Evolutionary conservation across 2,329 filamentous ascomycete genomes (phyloP).

Genomic region (Thielaviopsis punctulata): DNA sequence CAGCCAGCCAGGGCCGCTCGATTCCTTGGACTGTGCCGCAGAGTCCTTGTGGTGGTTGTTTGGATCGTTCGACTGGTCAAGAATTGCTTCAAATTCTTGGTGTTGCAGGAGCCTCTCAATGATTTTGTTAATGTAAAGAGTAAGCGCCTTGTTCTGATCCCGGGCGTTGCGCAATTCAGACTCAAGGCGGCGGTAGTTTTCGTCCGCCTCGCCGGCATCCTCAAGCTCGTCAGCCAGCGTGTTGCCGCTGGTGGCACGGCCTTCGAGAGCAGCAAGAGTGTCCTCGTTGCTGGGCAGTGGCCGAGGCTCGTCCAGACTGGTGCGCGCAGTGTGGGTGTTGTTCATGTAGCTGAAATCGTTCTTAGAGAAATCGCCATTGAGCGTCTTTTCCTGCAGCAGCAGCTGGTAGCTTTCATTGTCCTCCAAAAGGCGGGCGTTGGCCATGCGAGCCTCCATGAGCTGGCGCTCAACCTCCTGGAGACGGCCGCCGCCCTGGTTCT

Average conservation of each 20-base stretch:
- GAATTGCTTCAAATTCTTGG: constrained; percentile 84
- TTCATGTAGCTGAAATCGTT: constrained; percentile 55
- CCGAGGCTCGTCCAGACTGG: constrained; percentile 14
- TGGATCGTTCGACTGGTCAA: constrained; percentile 57
- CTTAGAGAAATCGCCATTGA: constrained; percentile 82
- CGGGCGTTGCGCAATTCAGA: constrained; percentile 61
- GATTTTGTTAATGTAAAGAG: constrained; percentile 97
- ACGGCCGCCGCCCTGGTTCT: constrained; percentile 78
- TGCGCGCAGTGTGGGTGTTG: constrained; percentile 1
- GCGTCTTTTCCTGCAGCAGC: constrained; percentile 80
- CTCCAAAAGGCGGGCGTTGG: constrained; percentile 90
- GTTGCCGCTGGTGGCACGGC: constrained; percentile 28
- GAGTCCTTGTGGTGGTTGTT: constrained; percentile 74
- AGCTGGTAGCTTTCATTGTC: constrained; percentile 98
- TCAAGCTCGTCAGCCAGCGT: constrained; percentile 82
- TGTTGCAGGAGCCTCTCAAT: constrained; percentile 88
- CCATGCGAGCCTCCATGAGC: constrained; percentile 83
- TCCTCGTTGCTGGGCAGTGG: constrained; percentile 33
- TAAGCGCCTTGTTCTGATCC: constrained; percentile 93
- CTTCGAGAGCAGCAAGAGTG: constrained; percentile 46
- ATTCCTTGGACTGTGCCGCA: constrained; percentile 34
- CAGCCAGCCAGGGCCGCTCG: constrained; percentile 30
- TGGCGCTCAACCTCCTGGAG: constrained; percentile 80
- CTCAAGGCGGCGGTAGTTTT: constrained; percentile 52
- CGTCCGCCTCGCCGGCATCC: constrained; percentile 44